Evolutionary conservation across 1,284 basidiomycete species (phyloP), one percentile per base, ranked within the genome.

Genomic region (Exsudoporus floridanus): DNA sequence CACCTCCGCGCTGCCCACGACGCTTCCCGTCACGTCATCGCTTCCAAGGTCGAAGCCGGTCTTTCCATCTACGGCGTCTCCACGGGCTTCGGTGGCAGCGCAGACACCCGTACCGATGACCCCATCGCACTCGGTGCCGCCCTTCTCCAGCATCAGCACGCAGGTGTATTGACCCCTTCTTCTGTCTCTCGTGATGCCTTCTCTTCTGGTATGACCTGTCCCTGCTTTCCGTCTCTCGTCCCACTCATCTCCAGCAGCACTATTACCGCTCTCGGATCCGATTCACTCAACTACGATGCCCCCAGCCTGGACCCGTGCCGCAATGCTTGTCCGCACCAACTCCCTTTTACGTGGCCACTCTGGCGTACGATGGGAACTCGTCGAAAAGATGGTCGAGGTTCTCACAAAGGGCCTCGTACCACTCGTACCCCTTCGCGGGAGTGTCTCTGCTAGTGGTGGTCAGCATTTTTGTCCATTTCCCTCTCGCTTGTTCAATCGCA

Each of bases 261-360:
- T 73, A 7, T 74, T 86, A 12, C 87, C 88, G 16, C 80, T 89
- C 31, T 73, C 78, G 19, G 84, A 88, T 60, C 84, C 86, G 1
- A 66, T 85, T n/a, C 71, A 78, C n/a, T 81, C 82, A 21, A 80
- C 81, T 45, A 83, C 79, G 55, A 92, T 94, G 88, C 92, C 92
- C n/a, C 86, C 90, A 57, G 75, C 90, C 7, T 94, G 92, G 88
- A 91, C 92, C n/a, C 84, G 91, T 46, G 92, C 88, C 14, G 91
- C 92, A 1, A 92, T 94, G 60, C 74, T 92, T 9, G 79, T 95
- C 57, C 86, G 92, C 59, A 86, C 91, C 76, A 94, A 94, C 73
- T 92, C 89, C 2, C 81, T 93, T 47, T 82, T 92, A 49, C 83
- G 91, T n/a, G 92, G 90, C 0, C 92, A 94, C 72, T 92, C 89